These are phyloP conservation scores for Angomonas desouzai DNA, from an alignment of 208 protist species.

Conservation along the genomic window DNA sequence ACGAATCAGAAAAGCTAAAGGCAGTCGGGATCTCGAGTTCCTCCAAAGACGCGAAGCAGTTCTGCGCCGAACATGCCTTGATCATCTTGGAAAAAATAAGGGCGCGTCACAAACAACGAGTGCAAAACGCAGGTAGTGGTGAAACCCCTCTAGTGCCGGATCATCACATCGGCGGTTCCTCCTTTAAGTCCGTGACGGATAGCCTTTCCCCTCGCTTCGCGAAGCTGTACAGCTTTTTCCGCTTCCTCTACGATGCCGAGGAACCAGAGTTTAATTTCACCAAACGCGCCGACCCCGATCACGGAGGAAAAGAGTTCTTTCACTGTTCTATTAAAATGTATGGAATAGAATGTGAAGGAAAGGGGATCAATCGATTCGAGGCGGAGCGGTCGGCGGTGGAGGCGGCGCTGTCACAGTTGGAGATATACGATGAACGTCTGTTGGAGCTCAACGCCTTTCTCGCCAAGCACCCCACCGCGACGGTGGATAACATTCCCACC, in stretches of 20 bases:
- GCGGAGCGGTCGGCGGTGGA: slow-evolving; percentile 57
- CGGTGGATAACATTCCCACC: slow-evolving; percentile 35
- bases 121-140: neutral
- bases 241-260: slow-evolving; percentile 29
- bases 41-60: slow-evolving; percentile 46
- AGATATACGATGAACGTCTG: slow-evolving; percentile 63
- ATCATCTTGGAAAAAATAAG: slow-evolving; percentile 31
- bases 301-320: slow-evolving; percentile 16
- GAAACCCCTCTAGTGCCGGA: neutral
- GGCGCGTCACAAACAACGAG: neutral
- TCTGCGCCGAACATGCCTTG: slow-evolving; percentile 65
- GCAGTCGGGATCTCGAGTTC: slow-evolving; percentile 48
- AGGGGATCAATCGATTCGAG: slow-evolving; percentile 72
- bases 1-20: slow-evolving; percentile 24
- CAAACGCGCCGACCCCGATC: slow-evolving; percentile 10
- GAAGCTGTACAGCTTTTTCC: slow-evolving; percentile 39
- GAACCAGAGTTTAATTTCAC: slow-evolving; percentile 27
- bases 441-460: slow-evolving; percentile 52
- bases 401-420: slow-evolving; percentile 40
- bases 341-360: slow-evolving; percentile 43
- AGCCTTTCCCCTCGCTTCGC: slow-evolving; percentile 39
- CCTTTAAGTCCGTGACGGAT: slow-evolving; percentile 25
- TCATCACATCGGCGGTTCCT: slow-evolving; percentile 12
- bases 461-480: slow-evolving; percentile 33
- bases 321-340: slow-evolving; percentile 41